phyloP scores from a whole-genome alignment of 1,284 basidiomycete genomes.

The Irpex sp. region DNA sequence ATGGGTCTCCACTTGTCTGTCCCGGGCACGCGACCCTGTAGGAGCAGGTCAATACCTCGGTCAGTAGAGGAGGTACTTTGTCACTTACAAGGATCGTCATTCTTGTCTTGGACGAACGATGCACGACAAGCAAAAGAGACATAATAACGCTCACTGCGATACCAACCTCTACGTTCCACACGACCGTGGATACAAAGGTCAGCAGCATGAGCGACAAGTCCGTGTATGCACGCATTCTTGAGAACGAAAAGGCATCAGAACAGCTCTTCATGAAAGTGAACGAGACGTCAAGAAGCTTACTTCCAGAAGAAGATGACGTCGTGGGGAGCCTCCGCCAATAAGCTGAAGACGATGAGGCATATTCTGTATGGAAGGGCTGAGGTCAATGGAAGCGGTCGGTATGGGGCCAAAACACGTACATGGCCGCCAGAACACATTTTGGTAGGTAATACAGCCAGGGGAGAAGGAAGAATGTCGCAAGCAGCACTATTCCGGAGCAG shows the following conservation, averaged over 20 bases:
- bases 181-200: constrained; percentile 77
- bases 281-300: constrained; percentile 35
- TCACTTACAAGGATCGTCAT: constrained; percentile 61
- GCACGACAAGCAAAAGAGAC: constrained; percentile 83
- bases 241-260: not conserved
- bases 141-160: constrained; percentile 81
- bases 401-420: constrained; percentile 40
- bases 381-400: not conserved
- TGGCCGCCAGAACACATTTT: constrained; percentile 75
- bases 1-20: constrained; percentile 80
- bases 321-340: constrained; percentile 83
- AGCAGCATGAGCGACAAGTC: constrained; percentile 80
- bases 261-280: constrained; percentile 2
- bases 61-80: not conserved
- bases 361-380: constrained; percentile 43
- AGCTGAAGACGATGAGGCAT: constrained; percentile 76
- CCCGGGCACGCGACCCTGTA: constrained; percentile 72
- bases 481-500: constrained; percentile 67
- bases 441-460: constrained; percentile 75
- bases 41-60: not conserved
- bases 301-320: constrained; percentile 79
- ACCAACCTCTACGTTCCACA: constrained; percentile 81
- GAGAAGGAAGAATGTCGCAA: constrained; percentile 85
- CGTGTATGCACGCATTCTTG: constrained; percentile 81
- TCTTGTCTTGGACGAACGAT: constrained; percentile 74